Conservation (phyloP, 768 basidiomycete species). For the Lactifluus volemus region DNA sequence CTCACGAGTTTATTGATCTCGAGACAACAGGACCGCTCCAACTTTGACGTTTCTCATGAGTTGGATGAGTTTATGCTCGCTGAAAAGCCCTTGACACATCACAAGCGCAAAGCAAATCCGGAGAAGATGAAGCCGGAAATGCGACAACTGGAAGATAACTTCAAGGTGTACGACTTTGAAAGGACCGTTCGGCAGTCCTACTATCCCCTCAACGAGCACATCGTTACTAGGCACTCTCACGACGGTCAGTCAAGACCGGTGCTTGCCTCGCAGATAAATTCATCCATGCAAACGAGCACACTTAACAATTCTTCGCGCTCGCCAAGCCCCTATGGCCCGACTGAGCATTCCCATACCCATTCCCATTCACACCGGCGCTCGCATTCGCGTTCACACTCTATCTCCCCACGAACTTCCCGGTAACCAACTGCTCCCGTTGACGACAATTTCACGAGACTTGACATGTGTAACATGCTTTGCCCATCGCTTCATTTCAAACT, state of each 20-base stretch:
- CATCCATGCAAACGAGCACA: conserved; percentile 10
- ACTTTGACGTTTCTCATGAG: conserved; percentile 96
- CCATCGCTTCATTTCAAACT: not conserved
- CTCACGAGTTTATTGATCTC: conserved; percentile 4
- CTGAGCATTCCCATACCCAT: not conserved
- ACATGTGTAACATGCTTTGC: not conserved
- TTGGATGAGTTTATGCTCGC: conserved; percentile 96
- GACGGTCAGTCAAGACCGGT: not conserved
- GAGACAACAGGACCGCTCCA: conserved; percentile 83
- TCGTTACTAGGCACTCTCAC: conserved; percentile 22
- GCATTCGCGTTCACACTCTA: not conserved
- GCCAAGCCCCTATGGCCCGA: not conserved
- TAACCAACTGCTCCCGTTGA: conserved; percentile 1
- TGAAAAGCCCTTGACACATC: conserved; percentile 94
- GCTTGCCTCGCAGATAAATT: conserved; percentile 17
- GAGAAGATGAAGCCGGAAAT: conserved; percentile 88
- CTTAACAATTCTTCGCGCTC: not conserved
- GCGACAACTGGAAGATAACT: conserved; percentile 92
- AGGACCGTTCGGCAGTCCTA: conserved; percentile 69
- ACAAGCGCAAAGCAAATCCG: conserved; percentile 81
- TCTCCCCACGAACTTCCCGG: not conserved
- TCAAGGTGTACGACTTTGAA: conserved; percentile 82
- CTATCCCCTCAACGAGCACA: conserved; percentile 76
- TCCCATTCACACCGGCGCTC: too few relatives aligned
- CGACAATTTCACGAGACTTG: conserved; percentile 4